Percentiles rank a stretch among this genome's conserved stretches.
These are phyloP conservation scores for Hypoxylon trugodes DNA, from an alignment of 495 filamentous ascomycete genomes.

Conservation along the genomic window DNA sequence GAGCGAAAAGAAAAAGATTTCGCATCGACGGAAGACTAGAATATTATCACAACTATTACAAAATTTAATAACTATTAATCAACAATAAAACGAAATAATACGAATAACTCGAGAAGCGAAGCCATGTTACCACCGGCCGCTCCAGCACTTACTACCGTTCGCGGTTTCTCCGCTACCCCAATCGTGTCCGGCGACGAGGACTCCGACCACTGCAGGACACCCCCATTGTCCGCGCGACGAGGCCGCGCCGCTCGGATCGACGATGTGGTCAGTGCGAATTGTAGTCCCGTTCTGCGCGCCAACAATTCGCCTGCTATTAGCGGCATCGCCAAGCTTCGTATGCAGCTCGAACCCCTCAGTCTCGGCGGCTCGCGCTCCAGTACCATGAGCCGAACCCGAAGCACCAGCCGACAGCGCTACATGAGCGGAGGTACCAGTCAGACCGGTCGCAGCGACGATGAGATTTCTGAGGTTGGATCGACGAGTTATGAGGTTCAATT, in stretches of 20 bases:
- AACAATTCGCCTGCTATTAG: conserved; percentile 62
- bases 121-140: conserved; percentile 56
- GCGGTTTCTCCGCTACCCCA: conserved; percentile 78
- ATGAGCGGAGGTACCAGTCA: conserved; percentile 45
- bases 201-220: conserved; percentile 67
- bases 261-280: conserved; percentile 66
- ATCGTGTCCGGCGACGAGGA: conserved; percentile 85
- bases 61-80: conserved; percentile 23
- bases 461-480: conserved; percentile 53
- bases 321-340: conserved; percentile 80
- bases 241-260: conserved; percentile 48
- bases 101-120: conserved; percentile 50
- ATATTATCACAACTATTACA: too few relatives aligned
- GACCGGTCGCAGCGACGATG: conserved; percentile 51
- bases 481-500: conserved; percentile 88
- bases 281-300: conserved; percentile 69
- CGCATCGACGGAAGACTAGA: conserved; percentile 19
- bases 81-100: conserved; percentile 44
- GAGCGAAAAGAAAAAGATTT: too few relatives aligned
- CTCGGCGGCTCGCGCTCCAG: conserved; percentile 61
- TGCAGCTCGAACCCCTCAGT: conserved; percentile 72
- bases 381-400: conserved; percentile 55
- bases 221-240: conserved; percentile 48
- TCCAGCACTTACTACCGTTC: conserved; percentile 75
- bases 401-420: conserved; percentile 42